Conservation (phyloP, 352 stramenopile genomes). For the Phytophthora crassamura region DNA sequence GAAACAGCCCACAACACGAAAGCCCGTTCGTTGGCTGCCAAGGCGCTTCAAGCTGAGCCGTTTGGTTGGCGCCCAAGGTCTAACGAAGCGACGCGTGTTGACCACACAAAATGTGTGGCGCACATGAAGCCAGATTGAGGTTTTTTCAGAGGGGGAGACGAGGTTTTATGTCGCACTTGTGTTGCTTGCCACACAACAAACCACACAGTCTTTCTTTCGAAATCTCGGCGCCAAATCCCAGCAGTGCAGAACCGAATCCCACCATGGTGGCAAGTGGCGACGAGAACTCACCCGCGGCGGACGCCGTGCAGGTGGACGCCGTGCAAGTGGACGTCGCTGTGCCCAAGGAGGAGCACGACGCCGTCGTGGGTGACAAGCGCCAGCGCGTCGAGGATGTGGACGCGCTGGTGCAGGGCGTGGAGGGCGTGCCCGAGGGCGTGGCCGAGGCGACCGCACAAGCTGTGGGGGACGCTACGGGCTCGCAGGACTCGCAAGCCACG, state of each 20-base stretch:
- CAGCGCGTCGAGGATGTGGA: constrained; percentile 30
- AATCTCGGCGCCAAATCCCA: constrained; percentile 22
- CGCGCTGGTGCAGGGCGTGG: constrained; percentile 37
- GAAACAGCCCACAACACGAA: background rate
- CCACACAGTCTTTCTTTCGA: constrained; percentile 42
- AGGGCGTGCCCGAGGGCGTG: constrained; percentile 17
- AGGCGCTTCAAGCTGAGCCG: constrained; percentile 41
- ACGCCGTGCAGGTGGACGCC: constrained; percentile 3
- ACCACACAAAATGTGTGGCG: constrained; percentile 38
- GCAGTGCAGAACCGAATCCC: background rate
- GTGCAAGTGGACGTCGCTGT: constrained; percentile 25
- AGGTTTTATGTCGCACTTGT: constrained; percentile 50
- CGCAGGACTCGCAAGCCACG: constrained; percentile 53
- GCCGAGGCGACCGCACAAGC: background rate
- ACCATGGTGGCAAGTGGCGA: constrained; percentile 41
- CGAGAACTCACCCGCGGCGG: constrained; percentile 20
- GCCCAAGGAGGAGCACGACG: constrained; percentile 25
- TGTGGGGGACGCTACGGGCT: constrained; percentile 8
- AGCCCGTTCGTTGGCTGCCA: constrained; percentile 26
- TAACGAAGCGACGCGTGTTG: background rate
- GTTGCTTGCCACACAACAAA: constrained; percentile 27
- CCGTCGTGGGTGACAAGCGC: constrained; percentile 47
- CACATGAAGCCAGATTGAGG: constrained; percentile 33
- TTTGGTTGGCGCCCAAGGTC: constrained; percentile 38
- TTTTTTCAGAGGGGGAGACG: constrained; percentile 18